Evolutionary conservation across 805 yeast species (phyloP), one percentile per base, ranked within the genome.

Genomic region (Naumovozyma baii): DNA sequence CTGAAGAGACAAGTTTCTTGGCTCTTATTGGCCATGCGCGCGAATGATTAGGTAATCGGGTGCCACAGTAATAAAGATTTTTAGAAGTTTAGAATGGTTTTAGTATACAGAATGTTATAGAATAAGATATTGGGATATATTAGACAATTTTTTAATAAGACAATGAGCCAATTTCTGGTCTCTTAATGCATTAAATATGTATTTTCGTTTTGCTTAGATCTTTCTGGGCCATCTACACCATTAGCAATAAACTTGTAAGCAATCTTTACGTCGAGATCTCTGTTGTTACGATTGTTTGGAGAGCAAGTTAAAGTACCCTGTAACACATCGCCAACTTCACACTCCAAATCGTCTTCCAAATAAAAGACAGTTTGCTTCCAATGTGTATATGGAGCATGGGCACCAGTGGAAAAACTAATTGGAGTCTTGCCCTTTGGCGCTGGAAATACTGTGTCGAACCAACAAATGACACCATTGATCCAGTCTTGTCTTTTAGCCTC

Each of bases 321-420:
- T 48, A 94, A 69, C 31, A 61, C 55, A 54, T 92, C 98, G 42
- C 90, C 95, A 50, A 70, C 68, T 56, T 80, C 79, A 46, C 83
- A 66, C 54, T 78, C 83, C 48, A 90, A 64, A 20, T 84, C 94
- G 53, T 85, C 83, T 51, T 74, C 78, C 55, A 90, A 71, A 63
- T 92, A 94, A 66, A 94, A 87, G 1, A 92, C 94, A 15, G 96
- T 83, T 68, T 92, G 98, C 63, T 92, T 94, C 99, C 99, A 92
- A 68, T 92, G 99, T 13, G 98, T 92, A 70, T 88, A 87, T 51
- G 78, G 76, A 36, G 87, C 80, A 65, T 83, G 87, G 28, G 99
- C 96, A 18, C 97, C 97, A 12, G 99, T 94, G 16, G 92, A 80
- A 59, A 92, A 88, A 25, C 67, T 68, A 42, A 90, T 80, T 15